Base-by-base conservation (phyloP, 805 yeast species). In the Kazachstania psychrophila region DNA sequence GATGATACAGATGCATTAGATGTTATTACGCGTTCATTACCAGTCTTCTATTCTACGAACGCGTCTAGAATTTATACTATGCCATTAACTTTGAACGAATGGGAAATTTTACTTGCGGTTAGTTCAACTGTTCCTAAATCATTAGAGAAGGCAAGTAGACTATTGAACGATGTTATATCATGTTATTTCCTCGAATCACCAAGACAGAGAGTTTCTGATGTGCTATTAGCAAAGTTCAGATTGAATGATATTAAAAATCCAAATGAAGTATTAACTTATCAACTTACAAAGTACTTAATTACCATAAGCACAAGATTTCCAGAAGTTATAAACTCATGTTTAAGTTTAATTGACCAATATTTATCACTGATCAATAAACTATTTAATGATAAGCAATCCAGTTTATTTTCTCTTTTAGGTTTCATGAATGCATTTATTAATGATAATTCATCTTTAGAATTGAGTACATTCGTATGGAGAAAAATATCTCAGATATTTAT, bases 71-170 rank as follows among this genome's bases (percentile, higher is more conserved):
- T 58, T 6, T 53, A 51, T 24, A 50, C 59, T 4, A 66, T 69
- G 13, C 70, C 73, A 12, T 62, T 73, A 41, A 58, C 73, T 2
- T 57, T 65, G 27, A 71, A 68, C 39, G 81, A 77, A 42, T 65
- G 69, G 51, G 82, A 77, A 46, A 66, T 72, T 10, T 53, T 77
- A 34, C 38, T 69, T 28, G 73, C 81, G 0, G 55, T 76, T n/a
- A 64, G 77, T 42, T 48, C 66, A 9, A 51, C 68, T 4, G 38
- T 40, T 5, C 58, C 62, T 8, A 40, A 56, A 33, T 58, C 57
- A 24, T 46, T 49, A 17, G 50, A 54, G 1, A 70, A 69, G 32
- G 75, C 73, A 1, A 31, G 37, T 11, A 50, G 56, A 4, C 39
- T 66, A 19, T 49, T 76, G 14, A 48, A 62, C 23, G 52, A 62